Conservation (phyloP, 164 flowering plant species). For the Chimonanthus salicifolius region DNA sequence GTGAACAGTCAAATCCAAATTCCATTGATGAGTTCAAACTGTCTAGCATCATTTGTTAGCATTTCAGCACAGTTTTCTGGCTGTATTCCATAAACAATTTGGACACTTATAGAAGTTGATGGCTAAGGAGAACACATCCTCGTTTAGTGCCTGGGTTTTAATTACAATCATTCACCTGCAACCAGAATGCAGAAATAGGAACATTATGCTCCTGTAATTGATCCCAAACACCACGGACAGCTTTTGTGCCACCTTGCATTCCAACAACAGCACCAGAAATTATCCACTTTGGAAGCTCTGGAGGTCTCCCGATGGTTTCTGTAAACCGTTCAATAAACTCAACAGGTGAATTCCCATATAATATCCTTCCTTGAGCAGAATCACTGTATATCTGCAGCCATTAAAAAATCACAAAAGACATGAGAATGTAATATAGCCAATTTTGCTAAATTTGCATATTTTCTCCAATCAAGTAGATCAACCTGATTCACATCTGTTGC, state of each 20-base stretch:
- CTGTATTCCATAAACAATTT: not conserved
- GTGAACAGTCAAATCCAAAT: too few species aligned
- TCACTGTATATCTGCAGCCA: slow-evolving; percentile 55
- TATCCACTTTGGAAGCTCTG: slow-evolving; percentile 77
- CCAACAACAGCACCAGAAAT: slow-evolving; percentile 82
- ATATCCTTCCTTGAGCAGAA: slow-evolving; percentile 50
- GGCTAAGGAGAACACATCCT: too few species aligned
- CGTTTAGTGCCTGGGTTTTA: not conserved
- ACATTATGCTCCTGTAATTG: slow-evolving; percentile 39
- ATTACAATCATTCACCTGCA: slow-evolving; percentile 47
- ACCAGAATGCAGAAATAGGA: slow-evolving; percentile 85
- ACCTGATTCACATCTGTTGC: not conserved
- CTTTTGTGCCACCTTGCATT: slow-evolving; percentile 85
- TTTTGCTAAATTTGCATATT: too few species aligned
- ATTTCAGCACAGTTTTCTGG: too few species aligned
- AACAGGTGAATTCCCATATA: slow-evolving; percentile 64
- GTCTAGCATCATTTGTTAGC: too few species aligned
- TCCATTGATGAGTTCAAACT: too few species aligned
- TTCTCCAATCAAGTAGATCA: not conserved
- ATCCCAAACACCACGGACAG: slow-evolving; percentile 50
- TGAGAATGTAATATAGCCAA: not conserved
- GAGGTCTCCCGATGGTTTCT: slow-evolving; percentile 65
- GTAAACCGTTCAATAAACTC: slow-evolving; percentile 67
- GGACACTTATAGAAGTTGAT: not conserved
- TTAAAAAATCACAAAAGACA: not conserved